phyloP scores from a whole-genome alignment of 306 rosid genomes.

The Gleditsia sinensis region DNA sequence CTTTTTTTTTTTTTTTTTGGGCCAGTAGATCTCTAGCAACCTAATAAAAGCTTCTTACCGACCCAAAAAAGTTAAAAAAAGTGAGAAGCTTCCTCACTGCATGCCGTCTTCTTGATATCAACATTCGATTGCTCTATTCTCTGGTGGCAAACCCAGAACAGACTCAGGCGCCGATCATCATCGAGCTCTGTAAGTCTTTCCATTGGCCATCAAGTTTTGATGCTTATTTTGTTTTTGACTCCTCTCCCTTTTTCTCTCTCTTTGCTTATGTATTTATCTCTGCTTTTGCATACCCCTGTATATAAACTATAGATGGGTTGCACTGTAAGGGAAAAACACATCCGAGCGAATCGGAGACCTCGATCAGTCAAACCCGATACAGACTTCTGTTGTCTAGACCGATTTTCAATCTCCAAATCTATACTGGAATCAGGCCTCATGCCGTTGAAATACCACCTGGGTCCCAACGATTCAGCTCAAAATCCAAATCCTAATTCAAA shows the following conservation, averaged over 20 bases:
- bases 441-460: conserved; percentile 45
- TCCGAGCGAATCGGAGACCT: conserved; percentile 51
- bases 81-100: neutral
- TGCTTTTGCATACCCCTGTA: neutral
- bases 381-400: conserved; percentile 39
- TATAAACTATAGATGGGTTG: conserved; percentile 52
- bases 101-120: neutral
- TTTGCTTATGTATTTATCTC: neutral
- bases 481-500: conserved; percentile 29
- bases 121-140: neutral
- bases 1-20: too few species aligned
- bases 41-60: too few species aligned
- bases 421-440: conserved; percentile 52
- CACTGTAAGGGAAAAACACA: conserved; percentile 58
- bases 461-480: conserved; percentile 35
- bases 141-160: neutral
- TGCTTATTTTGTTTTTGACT: neutral
- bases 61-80: neutral
- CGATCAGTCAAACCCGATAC: conserved; percentile 47
- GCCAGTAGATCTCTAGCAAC: too few species aligned
- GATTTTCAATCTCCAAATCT: conserved; percentile 50
- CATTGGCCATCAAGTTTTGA: neutral
- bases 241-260: neutral
- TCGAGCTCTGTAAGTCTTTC: conserved; percentile 34
- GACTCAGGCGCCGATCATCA: conserved; percentile 33